Evolutionary conservation across 148 eudicot genomes (phyloP).

Genomic region (Heliamphora exappendiculata): DNA sequence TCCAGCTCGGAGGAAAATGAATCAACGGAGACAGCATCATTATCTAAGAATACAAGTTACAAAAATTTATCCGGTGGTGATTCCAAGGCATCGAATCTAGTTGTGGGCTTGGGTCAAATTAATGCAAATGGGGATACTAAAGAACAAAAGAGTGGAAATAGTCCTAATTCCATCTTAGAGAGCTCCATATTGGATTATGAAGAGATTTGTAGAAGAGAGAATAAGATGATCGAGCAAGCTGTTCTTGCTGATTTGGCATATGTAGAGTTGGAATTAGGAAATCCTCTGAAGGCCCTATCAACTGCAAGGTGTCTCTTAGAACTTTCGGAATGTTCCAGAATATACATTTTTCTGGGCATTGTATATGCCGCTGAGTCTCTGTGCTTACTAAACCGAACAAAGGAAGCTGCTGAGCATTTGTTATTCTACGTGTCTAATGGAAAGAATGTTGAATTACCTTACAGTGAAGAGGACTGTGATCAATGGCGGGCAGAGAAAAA

Average conservation of each 20-base stretch:
- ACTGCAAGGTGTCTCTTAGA: conserved; percentile 52
- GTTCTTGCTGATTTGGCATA: conserved; percentile 67
- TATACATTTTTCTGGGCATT: conserved; percentile 54
- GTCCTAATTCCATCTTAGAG: conserved; percentile 25
- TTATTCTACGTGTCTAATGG: conserved; percentile 45
- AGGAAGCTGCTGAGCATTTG: conserved; percentile 81
- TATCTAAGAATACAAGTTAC: conserved; percentile 21
- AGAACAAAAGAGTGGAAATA: conserved; percentile 51
- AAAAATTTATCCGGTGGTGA: conserved; percentile 38
- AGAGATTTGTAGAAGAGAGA: conserved; percentile 53
- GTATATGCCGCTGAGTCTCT: conserved; percentile 87
- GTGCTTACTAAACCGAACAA: conserved; percentile 66
- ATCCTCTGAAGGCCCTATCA: conserved; percentile 64
- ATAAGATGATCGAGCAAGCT: conserved; percentile 67
- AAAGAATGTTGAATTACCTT: conserved; percentile 47
- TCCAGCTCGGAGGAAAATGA: conserved; percentile 35
- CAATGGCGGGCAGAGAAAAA: conserved; percentile 49
- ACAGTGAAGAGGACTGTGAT: conserved; percentile 65
- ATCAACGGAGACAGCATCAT: conserved; percentile 24
- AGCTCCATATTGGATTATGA: conserved; percentile 49
- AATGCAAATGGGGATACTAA: conserved; percentile 64
- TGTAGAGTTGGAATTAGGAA: conserved; percentile 69
- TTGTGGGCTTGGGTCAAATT: conserved; percentile 38
- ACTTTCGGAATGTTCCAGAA: conserved; percentile 58
- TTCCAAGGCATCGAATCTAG: conserved; percentile 31